Evolutionary conservation across 768 basidiomycete species (phyloP).

Genomic region (Tulasnella calospora): DNA sequence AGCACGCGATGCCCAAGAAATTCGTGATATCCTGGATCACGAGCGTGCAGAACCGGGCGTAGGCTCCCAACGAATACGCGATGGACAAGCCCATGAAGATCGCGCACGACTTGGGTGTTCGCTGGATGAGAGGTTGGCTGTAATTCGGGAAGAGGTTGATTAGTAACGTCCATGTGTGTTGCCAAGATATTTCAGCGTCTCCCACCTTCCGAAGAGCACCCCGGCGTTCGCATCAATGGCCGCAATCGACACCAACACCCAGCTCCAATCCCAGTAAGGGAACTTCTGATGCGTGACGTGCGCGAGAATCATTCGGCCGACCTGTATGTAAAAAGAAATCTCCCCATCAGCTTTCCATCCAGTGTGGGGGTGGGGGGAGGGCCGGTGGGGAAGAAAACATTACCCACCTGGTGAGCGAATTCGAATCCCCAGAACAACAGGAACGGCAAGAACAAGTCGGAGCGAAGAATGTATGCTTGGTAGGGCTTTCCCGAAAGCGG

Average conservation of each 20-base stretch:
- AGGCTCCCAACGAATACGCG: constrained; percentile 60
- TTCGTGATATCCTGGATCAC: constrained; percentile 86
- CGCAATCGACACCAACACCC: constrained; percentile 73
- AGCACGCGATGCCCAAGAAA: constrained; percentile 90
- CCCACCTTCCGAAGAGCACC: constrained; percentile 57
- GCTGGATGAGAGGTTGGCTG: constrained; percentile 64
- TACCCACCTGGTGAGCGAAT: constrained; percentile 55
- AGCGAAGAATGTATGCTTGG: constrained; percentile 60
- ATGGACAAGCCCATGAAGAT: constrained; percentile 72
- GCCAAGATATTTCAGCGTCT: constrained; percentile 16
- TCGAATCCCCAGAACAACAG: constrained; percentile 89
- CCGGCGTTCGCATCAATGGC: constrained; percentile 80
- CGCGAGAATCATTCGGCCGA: constrained; percentile 86
- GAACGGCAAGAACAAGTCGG: constrained; percentile 78
- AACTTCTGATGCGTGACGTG: constrained; percentile 82
- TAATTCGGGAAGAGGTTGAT: constrained; percentile 19
- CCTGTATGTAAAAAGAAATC: constrained; percentile 44
- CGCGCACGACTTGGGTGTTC: constrained; percentile 53
- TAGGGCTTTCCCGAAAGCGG: constrained; percentile 59
- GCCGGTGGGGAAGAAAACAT: background rate
- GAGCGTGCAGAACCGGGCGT: constrained; percentile 71
- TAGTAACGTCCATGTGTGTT: constrained; percentile 17
- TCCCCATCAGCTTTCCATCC: background rate
- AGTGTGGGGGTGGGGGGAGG: too few relatives aligned
- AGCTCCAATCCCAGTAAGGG: constrained; percentile 83